Percentiles rank a stretch among this genome's conserved stretches.
These are phyloP conservation scores for Rhodotorula sp. DNA, from an alignment of 1,284 basidiomycete genomes.

Conservation along the genomic window DNA sequence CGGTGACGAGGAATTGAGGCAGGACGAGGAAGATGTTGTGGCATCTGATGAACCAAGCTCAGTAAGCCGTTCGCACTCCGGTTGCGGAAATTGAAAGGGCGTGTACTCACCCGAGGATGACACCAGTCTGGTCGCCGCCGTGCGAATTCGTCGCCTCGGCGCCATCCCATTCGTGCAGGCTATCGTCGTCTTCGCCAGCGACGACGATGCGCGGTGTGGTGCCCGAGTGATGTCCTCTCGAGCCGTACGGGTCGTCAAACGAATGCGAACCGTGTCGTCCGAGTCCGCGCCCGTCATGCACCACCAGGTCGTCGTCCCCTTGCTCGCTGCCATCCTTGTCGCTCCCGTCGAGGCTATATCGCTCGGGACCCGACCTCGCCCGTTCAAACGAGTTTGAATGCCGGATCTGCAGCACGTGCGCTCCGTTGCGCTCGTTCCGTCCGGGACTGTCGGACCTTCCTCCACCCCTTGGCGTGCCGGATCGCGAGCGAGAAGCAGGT, in stretches of 20 bases:
- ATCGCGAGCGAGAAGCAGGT: background rate
- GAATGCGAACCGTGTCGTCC: background rate
- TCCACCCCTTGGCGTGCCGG: background rate
- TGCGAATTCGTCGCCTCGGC: slow-evolving; percentile 34
- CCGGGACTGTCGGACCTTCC: background rate
- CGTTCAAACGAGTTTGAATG: slow-evolving; percentile 35
- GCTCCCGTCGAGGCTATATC: background rate
- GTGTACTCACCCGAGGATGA: slow-evolving; percentile 59
- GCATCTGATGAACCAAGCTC: slow-evolving; percentile 57
- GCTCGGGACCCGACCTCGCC: background rate
- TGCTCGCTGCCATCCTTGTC: background rate
- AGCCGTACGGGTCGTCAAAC: background rate
- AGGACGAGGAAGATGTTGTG: slow-evolving; percentile 84
- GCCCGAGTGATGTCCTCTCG: background rate
- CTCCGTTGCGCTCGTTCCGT: background rate
- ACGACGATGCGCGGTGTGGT: slow-evolving; percentile 22
- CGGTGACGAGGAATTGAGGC: slow-evolving; percentile 57
- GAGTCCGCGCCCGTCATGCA: background rate
- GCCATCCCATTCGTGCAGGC: slow-evolving; percentile 10
- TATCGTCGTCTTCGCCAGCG: slow-evolving; percentile 9
- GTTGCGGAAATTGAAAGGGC: background rate
- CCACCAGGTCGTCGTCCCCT: background rate
- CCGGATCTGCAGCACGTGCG: slow-evolving; percentile 27
- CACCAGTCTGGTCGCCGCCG: slow-evolving; percentile 77
- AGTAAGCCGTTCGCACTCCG: background rate